Conservation (phyloP, 306 rosid species). For the Hippophae rhamnoides region DNA sequence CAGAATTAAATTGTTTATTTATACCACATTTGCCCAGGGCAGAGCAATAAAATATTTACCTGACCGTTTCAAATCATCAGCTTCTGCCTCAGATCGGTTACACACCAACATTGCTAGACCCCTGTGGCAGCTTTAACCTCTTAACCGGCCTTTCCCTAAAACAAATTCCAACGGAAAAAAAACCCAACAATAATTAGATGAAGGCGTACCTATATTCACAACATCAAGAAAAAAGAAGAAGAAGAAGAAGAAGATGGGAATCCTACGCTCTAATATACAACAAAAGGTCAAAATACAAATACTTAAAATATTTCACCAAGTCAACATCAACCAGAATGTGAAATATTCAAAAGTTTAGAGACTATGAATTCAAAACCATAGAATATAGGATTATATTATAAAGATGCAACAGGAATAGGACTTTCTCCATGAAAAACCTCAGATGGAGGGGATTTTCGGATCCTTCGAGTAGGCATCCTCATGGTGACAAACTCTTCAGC, state of each 20-base stretch:
- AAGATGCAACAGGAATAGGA: constrained; percentile 6
- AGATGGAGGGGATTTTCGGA: constrained; percentile 42
- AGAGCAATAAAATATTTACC: too few relatives aligned
- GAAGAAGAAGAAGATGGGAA: too few relatives aligned
- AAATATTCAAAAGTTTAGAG: neutral
- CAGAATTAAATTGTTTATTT: too few relatives aligned
- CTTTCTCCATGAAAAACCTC: constrained; percentile 40
- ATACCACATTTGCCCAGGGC: too few relatives aligned
- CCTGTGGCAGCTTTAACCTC: constrained; percentile 61
- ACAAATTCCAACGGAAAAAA: constrained; percentile 17
- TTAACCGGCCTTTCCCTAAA: constrained; percentile 52
- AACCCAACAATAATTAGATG: neutral
- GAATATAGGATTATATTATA: neutral
- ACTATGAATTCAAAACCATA: too few relatives aligned
- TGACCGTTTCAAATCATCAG: constrained; percentile 5
- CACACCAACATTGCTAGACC: constrained; percentile 19
- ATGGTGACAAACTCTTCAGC: constrained; percentile 93
- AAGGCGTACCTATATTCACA: too few relatives aligned
- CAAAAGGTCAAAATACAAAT: too few relatives aligned
- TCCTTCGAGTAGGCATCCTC: constrained; percentile 76
- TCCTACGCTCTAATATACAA: too few relatives aligned
- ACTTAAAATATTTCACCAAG: neutral
- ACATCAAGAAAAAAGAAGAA: too few relatives aligned
- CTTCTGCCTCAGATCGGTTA: constrained; percentile 7
- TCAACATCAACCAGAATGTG: constrained; percentile 2